Base-by-base conservation (phyloP, 176 grass and related monocot species). In the Tuctoria greenei region DNA sequence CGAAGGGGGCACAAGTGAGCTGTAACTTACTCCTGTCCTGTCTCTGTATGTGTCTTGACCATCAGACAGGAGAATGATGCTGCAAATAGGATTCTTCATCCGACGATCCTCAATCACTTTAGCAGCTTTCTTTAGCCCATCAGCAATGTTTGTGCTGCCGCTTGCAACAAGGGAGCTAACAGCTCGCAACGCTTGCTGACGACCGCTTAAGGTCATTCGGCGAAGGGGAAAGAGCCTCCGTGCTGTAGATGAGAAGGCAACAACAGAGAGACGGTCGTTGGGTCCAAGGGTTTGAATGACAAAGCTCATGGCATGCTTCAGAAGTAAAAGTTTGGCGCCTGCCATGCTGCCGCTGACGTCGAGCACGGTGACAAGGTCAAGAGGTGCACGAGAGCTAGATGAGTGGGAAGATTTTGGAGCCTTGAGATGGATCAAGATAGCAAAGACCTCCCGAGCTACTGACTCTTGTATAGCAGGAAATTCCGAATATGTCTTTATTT, bases 341-440 rank as follows among this genome's bases (percentile, higher is more conserved):
- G 66, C 73, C 95, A 99, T 99, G 91, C 95, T 99, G 24, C 95
- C 95, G 0, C 95, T 99, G 54, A 92, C 87, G 83, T 99, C 95
- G 49, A 99, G 89, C 54, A 95, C 95, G 4, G 95, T 90, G n/a
- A 99, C 85, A 3, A 99, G 89, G 64, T 99, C 95, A 45, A 99
- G 81, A 69, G 95, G 86, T 37, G 89, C 91, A 66, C 95, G 91
- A 26, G 73, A 80, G 75, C 47, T 68, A 40, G 14, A 36, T 14
- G 76, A 74, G 0, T 70, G 70, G 15, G 73, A 42, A 20, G 71
- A 59, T 50, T 85, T 81, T 6, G 95, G 95, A 80, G 95, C 95
- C 77, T 91, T 99, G 16, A 99, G 64, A 86, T 90, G 95, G n/a
- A 99, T 90, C 61, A 99, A 65, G 36, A 94, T 78, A 69, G 72